phyloP scores from a whole-genome alignment of 208 protist genomes.

The Balamuthia mandrillaris region DNA sequence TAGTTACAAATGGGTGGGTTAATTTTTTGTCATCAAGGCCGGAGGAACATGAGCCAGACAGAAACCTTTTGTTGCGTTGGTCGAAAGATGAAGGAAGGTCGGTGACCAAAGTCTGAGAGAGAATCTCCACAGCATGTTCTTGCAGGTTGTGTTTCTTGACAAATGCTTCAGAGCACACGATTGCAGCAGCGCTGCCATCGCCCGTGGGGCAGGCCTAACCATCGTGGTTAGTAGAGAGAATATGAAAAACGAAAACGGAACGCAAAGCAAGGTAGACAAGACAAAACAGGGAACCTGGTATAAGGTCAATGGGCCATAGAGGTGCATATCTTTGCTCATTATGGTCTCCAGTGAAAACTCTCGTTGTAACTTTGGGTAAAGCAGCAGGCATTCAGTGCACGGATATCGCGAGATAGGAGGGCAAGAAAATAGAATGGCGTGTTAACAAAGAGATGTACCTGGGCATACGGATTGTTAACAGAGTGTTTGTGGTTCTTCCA shows the following conservation, averaged over 20 bases:
- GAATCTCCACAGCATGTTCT: slow-evolving; percentile 48
- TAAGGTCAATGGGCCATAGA: slow-evolving; percentile 35
- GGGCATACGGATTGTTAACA: slow-evolving; percentile 48
- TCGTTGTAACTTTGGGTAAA: slow-evolving; percentile 43
- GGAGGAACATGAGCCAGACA: too few relatives aligned
- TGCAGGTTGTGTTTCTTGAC: slow-evolving; percentile 46
- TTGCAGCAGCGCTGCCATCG: slow-evolving; percentile 48
- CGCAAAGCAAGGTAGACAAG: too few relatives aligned
- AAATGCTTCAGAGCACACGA: slow-evolving; percentile 46
- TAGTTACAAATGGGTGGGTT: too few relatives aligned
- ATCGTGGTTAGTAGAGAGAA: too few relatives aligned
- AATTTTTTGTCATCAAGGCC: too few relatives aligned
- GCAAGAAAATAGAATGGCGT: too few relatives aligned
- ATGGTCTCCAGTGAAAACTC: slow-evolving; percentile 36
- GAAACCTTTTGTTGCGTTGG: too few relatives aligned
- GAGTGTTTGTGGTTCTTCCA: slow-evolving; percentile 60
- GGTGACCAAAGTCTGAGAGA: slow-evolving; percentile 25
- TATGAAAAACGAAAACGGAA: too few relatives aligned
- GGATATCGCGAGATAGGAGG: too few relatives aligned
- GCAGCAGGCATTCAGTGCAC: too few relatives aligned
- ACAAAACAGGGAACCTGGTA: too few relatives aligned
- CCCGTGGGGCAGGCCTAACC: slow-evolving; percentile 50
- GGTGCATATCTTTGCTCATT: neutral
- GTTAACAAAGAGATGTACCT: too few relatives aligned
- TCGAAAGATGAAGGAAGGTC: slow-evolving; percentile 35